These are phyloP conservation scores for Didymella arachidicola DNA, from an alignment of 2,329 filamentous ascomycete species.

Conservation along the genomic window DNA sequence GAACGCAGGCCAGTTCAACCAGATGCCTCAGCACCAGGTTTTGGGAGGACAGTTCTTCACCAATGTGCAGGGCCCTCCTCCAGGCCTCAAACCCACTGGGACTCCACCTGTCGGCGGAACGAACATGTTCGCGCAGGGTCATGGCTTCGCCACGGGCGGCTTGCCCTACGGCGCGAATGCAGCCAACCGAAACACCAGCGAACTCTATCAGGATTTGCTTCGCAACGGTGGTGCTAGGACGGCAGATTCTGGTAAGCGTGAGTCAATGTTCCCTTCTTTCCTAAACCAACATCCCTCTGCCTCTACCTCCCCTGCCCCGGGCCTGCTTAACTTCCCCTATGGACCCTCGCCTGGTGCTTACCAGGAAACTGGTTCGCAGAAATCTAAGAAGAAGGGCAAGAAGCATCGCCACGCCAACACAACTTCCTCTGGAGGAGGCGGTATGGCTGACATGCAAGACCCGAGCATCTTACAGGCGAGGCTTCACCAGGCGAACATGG, in stretches of 20 bases:
- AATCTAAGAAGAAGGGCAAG: conserved; percentile 99
- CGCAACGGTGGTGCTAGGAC: conserved; percentile 74
- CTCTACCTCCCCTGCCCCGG: conserved; percentile 87
- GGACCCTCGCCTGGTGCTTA: conserved; percentile 83
- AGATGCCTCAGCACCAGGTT: conserved; percentile 61
- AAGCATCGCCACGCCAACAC: conserved; percentile 99
- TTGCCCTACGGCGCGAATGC: conserved; percentile 68
- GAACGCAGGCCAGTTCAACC: conserved; percentile 57
- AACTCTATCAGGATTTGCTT: conserved; percentile 79
- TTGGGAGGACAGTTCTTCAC: conserved; percentile 77
- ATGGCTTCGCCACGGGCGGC: conserved; percentile 76
- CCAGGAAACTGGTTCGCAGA: conserved; percentile 86
- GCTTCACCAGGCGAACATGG: conserved; percentile 85
- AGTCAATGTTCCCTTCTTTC: conserved; percentile 95
- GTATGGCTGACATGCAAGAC: conserved; percentile 99
- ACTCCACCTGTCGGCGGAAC: conserved; percentile 84
- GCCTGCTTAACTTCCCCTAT: conserved; percentile 91
- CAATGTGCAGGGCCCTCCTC: conserved; percentile 88
- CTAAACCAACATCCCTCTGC: conserved; percentile 84
- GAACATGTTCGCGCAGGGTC: conserved; percentile 88
- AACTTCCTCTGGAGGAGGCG: conserved; percentile 99
- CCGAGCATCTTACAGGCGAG: conserved; percentile 98
- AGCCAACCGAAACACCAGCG: conserved; percentile 76
- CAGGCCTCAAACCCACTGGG: conserved; percentile 91
- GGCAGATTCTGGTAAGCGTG: conserved; percentile 94